These are phyloP conservation scores for Drechslera avenae DNA, from an alignment of 2,329 filamentous ascomycete genomes.

Conservation along the genomic window DNA sequence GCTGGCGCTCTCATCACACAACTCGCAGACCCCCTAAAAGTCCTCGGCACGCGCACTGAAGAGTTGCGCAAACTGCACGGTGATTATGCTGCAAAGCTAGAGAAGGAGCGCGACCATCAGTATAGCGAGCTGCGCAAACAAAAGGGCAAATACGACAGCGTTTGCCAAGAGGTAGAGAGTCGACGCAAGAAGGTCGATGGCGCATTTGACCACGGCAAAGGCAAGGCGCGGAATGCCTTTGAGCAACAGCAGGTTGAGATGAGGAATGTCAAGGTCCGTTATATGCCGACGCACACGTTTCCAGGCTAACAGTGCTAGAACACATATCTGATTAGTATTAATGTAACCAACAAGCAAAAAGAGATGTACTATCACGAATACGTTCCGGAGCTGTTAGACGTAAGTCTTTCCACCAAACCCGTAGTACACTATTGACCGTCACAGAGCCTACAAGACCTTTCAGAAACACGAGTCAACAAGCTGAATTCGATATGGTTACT, in stretches of 20 bases:
- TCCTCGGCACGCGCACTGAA: constrained; percentile 76
- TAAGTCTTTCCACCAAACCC: constrained; percentile 45
- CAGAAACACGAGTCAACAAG: constrained; percentile 82
- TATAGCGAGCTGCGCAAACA: constrained; percentile 87
- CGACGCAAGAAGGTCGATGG: constrained; percentile 93
- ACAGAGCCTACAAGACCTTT: constrained; percentile 81
- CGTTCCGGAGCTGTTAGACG: constrained; percentile 89
- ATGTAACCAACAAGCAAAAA: constrained; percentile 96
- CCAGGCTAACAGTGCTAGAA: constrained; percentile 60
- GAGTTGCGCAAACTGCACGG: constrained; percentile 89
- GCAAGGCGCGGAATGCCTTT: constrained; percentile 88
- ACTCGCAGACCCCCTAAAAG: constrained; percentile 85
- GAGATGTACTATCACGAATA: constrained; percentile 98
- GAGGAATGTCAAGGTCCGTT: constrained; percentile 79
- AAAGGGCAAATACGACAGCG: constrained; percentile 90
- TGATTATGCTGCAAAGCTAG: constrained; percentile 86
- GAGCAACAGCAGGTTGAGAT: constrained; percentile 92
- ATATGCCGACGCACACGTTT: background rate
- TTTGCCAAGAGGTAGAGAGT: constrained; percentile 93
- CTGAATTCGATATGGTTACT: constrained; percentile 85
- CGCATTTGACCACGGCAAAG: constrained; percentile 83
- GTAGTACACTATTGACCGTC: constrained; percentile 9
- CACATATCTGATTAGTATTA: constrained; percentile 94
- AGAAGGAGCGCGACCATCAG: constrained; percentile 83
- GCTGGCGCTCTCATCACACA: constrained; percentile 76